A percentile compares a stretch with the other conserved stretches of the same genome.
These are phyloP conservation scores for Stagonosporopsis cucurbitacearum DNA, from an alignment of 2,329 filamentous ascomycete genomes.

Conservation along the genomic window DNA sequence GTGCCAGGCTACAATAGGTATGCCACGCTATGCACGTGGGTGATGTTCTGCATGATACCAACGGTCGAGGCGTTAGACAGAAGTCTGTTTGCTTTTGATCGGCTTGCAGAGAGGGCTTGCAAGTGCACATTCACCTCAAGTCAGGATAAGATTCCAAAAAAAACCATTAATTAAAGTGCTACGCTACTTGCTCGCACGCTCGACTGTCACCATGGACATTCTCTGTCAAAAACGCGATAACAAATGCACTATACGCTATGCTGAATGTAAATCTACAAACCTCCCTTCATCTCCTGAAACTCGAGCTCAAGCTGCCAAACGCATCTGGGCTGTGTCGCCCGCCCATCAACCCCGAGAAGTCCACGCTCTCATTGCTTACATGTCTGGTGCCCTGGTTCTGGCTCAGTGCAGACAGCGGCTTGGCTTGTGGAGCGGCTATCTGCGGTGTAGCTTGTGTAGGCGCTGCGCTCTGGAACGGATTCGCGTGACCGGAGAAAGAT, in stretches of 20 bases:
- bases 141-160: neutral
- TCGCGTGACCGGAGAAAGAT: conserved; percentile 32
- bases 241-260: conserved; percentile 1
- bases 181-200: neutral
- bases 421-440: conserved; percentile 55
- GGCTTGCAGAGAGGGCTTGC: neutral
- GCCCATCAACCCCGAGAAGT: conserved; percentile 64
- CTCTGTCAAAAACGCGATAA: neutral
- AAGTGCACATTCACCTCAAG: neutral
- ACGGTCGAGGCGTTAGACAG: neutral
- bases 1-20: too few relatives aligned
- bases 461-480: conserved; percentile 54
- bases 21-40: conserved; percentile 23
- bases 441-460: conserved; percentile 48
- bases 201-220: neutral
- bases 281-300: conserved; percentile 43
- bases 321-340: conserved; percentile 81
- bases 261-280: neutral
- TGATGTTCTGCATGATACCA: conserved; percentile 32
- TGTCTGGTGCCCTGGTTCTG: conserved; percentile 48
- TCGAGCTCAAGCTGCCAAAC: conserved; percentile 75
- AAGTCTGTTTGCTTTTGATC: neutral
- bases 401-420: conserved; percentile 60
- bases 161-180: conserved; percentile 6
- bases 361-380: conserved; percentile 74